A percentile compares a stretch with the other conserved stretches of the same genome.
Conservation (phyloP, 768 basidiomycete species). For the Candolleomyces efflorescens region DNA sequence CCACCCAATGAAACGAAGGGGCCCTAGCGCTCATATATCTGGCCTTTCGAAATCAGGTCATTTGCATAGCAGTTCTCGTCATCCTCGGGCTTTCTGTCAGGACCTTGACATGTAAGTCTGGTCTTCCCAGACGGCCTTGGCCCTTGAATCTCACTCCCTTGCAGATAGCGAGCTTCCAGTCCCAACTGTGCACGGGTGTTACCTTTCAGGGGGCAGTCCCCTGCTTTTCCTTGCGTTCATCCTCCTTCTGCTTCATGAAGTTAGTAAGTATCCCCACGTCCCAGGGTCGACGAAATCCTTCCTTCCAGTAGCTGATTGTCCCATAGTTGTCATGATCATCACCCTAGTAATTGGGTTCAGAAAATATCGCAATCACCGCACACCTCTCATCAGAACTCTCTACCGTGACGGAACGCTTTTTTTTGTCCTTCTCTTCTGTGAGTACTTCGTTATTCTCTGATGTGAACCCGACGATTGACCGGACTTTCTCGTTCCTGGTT, state of each 20-base stretch:
- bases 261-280: neutral
- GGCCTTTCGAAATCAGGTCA: neutral
- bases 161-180: conserved; percentile 3
- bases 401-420: conserved; percentile 23
- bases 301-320: neutral
- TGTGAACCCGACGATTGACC: neutral
- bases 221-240: conserved; percentile 9
- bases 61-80: neutral
- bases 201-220: conserved; percentile 6
- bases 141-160: neutral
- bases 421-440: conserved; percentile 20
- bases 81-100: neutral
- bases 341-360: conserved; percentile 19
- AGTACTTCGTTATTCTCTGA: neutral
- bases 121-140: neutral
- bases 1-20: neutral
- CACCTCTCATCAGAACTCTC: conserved; percentile 15
- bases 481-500: neutral
- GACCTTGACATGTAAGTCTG: neutral
- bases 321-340: conserved; percentile 19
- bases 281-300: neutral
- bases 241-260: conserved; percentile 6
- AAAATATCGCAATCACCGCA: conserved; percentile 16
- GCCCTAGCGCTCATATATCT: neutral
- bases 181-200: conserved; percentile 9